Percentiles rank a stretch among this genome's conserved stretches.
Evolutionary conservation across 1,139 yeast genomes (phyloP).

Genomic region (Hanseniaspora uvarum): DNA sequence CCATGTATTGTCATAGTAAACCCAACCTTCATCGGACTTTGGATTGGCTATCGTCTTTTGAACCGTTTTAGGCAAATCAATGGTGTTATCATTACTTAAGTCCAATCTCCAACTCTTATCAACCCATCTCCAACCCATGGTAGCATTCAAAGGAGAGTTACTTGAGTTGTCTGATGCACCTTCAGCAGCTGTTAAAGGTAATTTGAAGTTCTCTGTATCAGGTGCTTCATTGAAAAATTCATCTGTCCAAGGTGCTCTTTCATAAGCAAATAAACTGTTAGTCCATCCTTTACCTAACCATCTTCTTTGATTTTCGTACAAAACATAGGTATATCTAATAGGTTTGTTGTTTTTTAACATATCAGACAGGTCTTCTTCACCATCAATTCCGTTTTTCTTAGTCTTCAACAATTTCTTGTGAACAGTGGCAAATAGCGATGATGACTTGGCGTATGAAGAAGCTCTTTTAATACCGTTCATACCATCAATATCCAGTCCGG

Average conservation of each 20-base stretch:
- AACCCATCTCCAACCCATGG: slow-evolving; percentile 88
- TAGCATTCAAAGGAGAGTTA: slow-evolving; percentile 34
- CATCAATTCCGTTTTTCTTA: slow-evolving; percentile 13
- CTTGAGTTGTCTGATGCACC: slow-evolving; percentile 25
- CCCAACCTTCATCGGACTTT: slow-evolving; percentile 67
- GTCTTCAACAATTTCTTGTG: slow-evolving; percentile 26
- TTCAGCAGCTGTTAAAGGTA: slow-evolving; percentile 44
- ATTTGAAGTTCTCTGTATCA: slow-evolving; percentile 61
- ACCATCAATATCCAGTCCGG: slow-evolving; percentile 76
- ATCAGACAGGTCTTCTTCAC: slow-evolving; percentile 36
- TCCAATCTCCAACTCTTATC: slow-evolving; percentile 88
- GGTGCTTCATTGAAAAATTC: slow-evolving; percentile 82
- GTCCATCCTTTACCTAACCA: slow-evolving; percentile 99
- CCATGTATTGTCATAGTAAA: slow-evolving; percentile 90
- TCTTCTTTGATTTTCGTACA: slow-evolving; percentile 91
- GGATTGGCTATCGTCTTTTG: slow-evolving; percentile 73
- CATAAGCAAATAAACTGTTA: slow-evolving; percentile 76
- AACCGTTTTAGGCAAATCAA: slow-evolving; percentile 55
- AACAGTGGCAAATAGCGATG: slow-evolving; percentile 29
- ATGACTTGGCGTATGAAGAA: slow-evolving; percentile 15
- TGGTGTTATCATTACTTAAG: slow-evolving; percentile 76
- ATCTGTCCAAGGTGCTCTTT: slow-evolving; percentile 94
- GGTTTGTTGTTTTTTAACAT: slow-evolving; percentile 51
- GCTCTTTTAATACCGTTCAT: slow-evolving; percentile 29
- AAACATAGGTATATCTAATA: slow-evolving; percentile 77